Base-by-base conservation (phyloP, 306 rosid species). In the Citrullus mucosospermus region DNA sequence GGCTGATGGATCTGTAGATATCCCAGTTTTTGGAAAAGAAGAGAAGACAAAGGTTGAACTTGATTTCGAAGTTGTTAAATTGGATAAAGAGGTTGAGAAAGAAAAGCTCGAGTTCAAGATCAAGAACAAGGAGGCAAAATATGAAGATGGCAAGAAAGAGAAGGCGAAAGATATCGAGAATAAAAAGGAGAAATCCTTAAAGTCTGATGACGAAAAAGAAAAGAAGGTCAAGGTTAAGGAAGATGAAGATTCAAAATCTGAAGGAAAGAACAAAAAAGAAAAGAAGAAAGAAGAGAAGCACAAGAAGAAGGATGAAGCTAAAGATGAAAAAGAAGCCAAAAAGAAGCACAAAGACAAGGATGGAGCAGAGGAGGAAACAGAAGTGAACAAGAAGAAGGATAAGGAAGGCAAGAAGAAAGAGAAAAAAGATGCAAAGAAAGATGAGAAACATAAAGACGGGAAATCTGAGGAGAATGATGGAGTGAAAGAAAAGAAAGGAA, bases 1-100 rank as follows among this genome's bases (percentile, higher is more conserved):
- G 77, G 77, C 56, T 25, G 77, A 72, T 72, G 60, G 59, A 72
- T 72, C 77, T 17, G 43, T 48, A 3, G 8, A 9, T 72, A 72
- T 4, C 43, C 59, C 77, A 14, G 3, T 67, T 0, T 15, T 72
- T 7, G n/a, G 54, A 50, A 38, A 71, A 41, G 77, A 72, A 28
- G 60, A 50, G 97, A 82, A 75, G 86, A 80, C 59, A 88, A 85
- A 81, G 57, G 22, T 48, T 71, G 76, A 46, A 70, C 39, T 70
- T 70, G 76, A 46, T 46, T 71, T 86, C 20, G 57, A 69, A 32
- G 16, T 17, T 55, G 18, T n/a, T 50, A 28, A 15, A 22, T n/a
- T 56, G 54, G 85, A 70, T 48, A 74, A 83, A 30, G 75, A 14
- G 68, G 80, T 70, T 16, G 20, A 57, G 18, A 79, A 62, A 80